Evolutionary conservation across 2,329 filamentous ascomycete genomes (phyloP), one percentile per base, ranked within the genome.

Genomic region (Penicillium sp.): DNA sequence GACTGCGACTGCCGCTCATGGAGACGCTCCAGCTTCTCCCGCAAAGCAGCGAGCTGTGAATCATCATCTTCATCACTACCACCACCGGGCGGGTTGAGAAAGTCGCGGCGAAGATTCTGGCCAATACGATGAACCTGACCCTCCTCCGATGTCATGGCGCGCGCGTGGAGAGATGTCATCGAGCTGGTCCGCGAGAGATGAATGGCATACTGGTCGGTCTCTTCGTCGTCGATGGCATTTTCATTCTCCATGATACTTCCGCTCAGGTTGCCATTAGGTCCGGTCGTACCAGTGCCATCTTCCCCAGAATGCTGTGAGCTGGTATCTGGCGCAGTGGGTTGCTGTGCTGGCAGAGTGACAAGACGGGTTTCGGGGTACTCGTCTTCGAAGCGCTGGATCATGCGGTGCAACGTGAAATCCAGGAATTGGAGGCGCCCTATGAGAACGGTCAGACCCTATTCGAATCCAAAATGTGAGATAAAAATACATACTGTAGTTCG

Each of bases 371-470:
- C 90, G 0, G 92, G 92, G 55, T 88, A 96, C 63, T 96, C 90
- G 59, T 94, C 85, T 62, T 96, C 92, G 59, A 96, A 98, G 17
- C 92, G 84, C 59, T 86, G 82, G 56, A 96, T 96, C 68, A 96
- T 95, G 50, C 84, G 82, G 55, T 88, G 76, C 7, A 98, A 73
- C 0, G 92, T 96, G 44, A 84, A 74, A 55, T 95, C 88, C 18
- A 98, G 76, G 75, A 95, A 95, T 29, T 83, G 72, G 13, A 96
- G 76, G 32, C 84, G 83, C 23, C 79, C 81, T 85, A 43, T n/a
- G 33, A 13, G 30, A 17, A 20, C 10, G 18, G 39, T 66, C 47
- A 66, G 58, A 39, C 49, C 48, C 6, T 27, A n/a, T n/a, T n/a
- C 6, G 9, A 27, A n/a, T 4, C 6, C 25, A 27, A 4, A 27